Evolutionary conservation across 1,139 yeast species (phyloP).

Genomic region (Yamadazyma diospyri): DNA sequence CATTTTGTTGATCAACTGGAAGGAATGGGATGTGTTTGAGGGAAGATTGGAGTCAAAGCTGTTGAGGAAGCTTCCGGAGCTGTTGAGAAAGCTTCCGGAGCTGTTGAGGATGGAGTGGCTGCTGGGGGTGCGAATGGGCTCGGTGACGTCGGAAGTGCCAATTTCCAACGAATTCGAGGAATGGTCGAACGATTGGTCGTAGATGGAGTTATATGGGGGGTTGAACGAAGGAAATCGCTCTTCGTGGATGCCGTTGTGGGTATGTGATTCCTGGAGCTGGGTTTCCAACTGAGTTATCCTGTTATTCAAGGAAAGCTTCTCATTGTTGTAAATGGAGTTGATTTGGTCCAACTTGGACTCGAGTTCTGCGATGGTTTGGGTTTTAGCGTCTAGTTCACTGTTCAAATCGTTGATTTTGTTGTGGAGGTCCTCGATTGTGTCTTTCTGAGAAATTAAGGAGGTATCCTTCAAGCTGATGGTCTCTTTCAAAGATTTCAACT

Average conservation of each 20-base stretch:
- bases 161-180: conserved; percentile 10
- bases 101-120: conserved; percentile 3
- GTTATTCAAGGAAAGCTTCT: conserved; percentile 24
- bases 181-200: conserved; percentile 11
- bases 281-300: conserved; percentile 27
- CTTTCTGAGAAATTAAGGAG: conserved; percentile 17
- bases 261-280: background rate
- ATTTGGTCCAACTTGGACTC: conserved; percentile 12
- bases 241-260: background rate
- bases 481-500: conserved; percentile 23
- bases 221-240: conserved; percentile 1
- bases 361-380: conserved; percentile 3
- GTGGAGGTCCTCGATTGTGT: conserved; percentile 28
- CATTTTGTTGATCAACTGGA: conserved; percentile 70
- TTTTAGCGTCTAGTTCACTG: conserved; percentile 7
- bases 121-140: conserved; percentile 3
- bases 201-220: conserved; percentile 13
- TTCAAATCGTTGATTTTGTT: conserved; percentile 30
- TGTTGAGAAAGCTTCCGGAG: background rate
- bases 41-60: background rate
- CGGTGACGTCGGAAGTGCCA: conserved; percentile 6
- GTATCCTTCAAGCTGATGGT: conserved; percentile 23
- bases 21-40: conserved; percentile 7
- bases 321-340: conserved; percentile 26
- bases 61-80: background rate